These are phyloP conservation scores for Aspergillus hancockii DNA, from an alignment of 495 filamentous ascomycete species.

Conservation along the genomic window DNA sequence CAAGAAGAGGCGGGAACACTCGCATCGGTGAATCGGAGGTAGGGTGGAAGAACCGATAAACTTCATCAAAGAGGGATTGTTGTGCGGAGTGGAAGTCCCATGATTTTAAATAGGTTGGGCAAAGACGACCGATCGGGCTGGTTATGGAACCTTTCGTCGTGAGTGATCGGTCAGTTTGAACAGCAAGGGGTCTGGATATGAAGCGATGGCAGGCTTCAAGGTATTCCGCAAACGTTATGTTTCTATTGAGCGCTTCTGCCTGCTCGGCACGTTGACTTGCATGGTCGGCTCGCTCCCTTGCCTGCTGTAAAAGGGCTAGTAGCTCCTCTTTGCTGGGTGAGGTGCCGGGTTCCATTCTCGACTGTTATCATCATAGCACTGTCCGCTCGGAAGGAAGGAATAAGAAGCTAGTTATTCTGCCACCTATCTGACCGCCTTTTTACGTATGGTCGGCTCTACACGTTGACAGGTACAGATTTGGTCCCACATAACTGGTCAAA, in stretches of 20 bases:
- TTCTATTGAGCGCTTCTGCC: slow-evolving; percentile 1
- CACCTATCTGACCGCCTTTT: too few species aligned
- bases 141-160: slow-evolving; percentile 12
- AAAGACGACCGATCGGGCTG: slow-evolving; percentile 10
- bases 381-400: too few species aligned
- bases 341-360: too few species aligned
- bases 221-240: slow-evolving; percentile 11
- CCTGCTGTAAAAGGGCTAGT: slow-evolving; percentile 7
- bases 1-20: not conserved
- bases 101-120: not conserved
- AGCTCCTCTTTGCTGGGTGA: slow-evolving; percentile 9
- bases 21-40: slow-evolving; percentile 2
- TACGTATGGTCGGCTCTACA: too few species aligned
- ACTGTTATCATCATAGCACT: too few species aligned
- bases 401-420: too few species aligned
- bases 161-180: slow-evolving; percentile 5
- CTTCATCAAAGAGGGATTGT: slow-evolving; percentile 5
- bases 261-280: not conserved
- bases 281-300: not conserved
- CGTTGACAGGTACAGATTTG: too few species aligned
- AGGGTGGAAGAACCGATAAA: slow-evolving; percentile 4
- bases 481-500: too few species aligned
- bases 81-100: slow-evolving; percentile 1
- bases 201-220: slow-evolving; percentile 1
- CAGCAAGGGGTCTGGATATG: slow-evolving; percentile 7